Evolutionary conservation across 345 rosid species (phyloP).

Genomic region (Salix dunnii): DNA sequence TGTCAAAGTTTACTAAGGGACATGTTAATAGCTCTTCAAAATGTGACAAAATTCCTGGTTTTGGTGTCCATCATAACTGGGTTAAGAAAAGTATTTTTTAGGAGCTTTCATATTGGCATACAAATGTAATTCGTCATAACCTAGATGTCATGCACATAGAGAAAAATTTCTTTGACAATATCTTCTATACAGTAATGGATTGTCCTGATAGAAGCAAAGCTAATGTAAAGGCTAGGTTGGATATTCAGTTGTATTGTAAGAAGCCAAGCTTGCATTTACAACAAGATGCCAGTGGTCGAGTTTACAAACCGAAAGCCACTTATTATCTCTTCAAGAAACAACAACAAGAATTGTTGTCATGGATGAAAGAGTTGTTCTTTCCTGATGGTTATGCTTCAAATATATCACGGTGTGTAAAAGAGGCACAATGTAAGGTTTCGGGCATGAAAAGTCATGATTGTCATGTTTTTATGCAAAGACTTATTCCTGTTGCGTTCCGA

Average conservation of each 20-base stretch:
- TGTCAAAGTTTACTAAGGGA: too few species aligned
- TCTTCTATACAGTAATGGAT: too few species aligned
- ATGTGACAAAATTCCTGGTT: too few species aligned
- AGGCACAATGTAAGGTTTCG: background rate
- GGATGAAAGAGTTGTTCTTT: background rate
- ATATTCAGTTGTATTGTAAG: background rate
- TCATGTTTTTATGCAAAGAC: too few species aligned
- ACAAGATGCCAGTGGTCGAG: background rate
- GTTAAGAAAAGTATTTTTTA: background rate
- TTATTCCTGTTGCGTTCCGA: too few species aligned
- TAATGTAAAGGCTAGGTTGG: background rate
- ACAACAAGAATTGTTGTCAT: too few species aligned
- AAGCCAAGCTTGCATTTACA: background rate
- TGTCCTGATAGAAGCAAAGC: slow-evolving; percentile 2
- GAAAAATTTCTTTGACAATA: too few species aligned
- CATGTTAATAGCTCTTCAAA: background rate
- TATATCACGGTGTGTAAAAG: background rate
- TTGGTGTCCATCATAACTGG: background rate
- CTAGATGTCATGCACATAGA: background rate
- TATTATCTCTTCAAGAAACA: too few species aligned
- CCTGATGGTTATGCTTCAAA: slow-evolving; percentile 7
- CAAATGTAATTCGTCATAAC: background rate
- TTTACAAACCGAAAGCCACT: background rate
- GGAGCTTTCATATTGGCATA: background rate
- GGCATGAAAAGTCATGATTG: slow-evolving; percentile 1